Evolutionary conservation across 1,284 basidiomycete species (phyloP), one percentile per base, ranked within the genome.

Genomic region (Cutaneotrichosporon mucoides): DNA sequence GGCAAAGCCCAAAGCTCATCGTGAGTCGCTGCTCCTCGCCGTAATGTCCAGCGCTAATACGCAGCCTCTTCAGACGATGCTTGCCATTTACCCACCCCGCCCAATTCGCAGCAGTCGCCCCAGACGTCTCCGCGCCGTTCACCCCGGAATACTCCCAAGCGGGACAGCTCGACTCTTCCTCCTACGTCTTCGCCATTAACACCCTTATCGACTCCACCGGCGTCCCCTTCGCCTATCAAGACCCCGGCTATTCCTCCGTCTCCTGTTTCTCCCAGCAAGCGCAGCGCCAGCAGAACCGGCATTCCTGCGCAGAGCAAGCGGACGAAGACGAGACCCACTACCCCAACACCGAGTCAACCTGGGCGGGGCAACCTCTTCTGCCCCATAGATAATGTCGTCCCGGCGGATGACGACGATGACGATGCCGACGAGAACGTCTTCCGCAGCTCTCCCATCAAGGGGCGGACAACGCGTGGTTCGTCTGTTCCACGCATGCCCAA

Each of bases 331-430:
- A 53, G 38, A 15, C 52, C 52, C 4, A 10, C 41, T 7, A 41
- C 49, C 10, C 49, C 49, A 11, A 24, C 49, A 11, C 49, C 24
- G 12, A 66, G 53, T 57, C 13, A 64, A 60, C 1, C 68, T 66
- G 73, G 73, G 16, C 53, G 60, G 1, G 71, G 70, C 13, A 74
- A 72, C 60, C 53, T 72, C 37, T 73, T 74, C 54, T 53, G 55
- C 13, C 33, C 56, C 5, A 46, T 53, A 15, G 33, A 12, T 11
- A 35, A 15, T 40, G 58, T 53, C 24, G n/a, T 51, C 16, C 24
- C 37, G 42, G 15, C 52, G 16, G 37, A 38, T 36, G 53, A 46
- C 15, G 43, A 44, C 15, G 24, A 53, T 2, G 36, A 38, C 12
- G 41, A 44, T 2, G 37, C 9, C 3, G 55, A 56, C 5, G 50